These are phyloP conservation scores for Aspergillus ellipticus DNA, from an alignment of 495 filamentous ascomycete species.

Conservation along the genomic window DNA sequence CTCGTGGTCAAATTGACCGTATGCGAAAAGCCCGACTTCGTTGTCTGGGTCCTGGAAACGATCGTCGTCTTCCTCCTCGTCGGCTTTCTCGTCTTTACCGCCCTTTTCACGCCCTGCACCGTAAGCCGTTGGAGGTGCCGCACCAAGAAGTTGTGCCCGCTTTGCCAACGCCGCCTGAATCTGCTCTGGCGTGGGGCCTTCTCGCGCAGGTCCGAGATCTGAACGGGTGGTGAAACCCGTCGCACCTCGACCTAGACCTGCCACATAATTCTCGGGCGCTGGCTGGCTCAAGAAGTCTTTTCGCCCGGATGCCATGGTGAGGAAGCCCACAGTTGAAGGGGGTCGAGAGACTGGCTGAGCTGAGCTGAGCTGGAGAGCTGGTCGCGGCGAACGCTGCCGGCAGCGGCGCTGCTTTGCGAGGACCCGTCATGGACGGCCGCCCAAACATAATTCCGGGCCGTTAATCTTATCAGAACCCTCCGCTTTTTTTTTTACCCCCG, in stretches of 20 bases:
- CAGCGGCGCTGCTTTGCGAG: background rate
- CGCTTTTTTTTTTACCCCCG: background rate
- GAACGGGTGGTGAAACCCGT: constrained; percentile 98
- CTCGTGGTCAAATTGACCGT: constrained; percentile 89
- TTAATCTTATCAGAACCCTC: constrained; percentile 39
- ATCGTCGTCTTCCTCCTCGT: constrained; percentile 75
- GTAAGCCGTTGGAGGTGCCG: constrained; percentile 75
- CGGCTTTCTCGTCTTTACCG: constrained; percentile 55
- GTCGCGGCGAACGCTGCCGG: background rate
- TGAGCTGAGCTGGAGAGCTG: background rate
- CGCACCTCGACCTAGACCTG: constrained; percentile 93
- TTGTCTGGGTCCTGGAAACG: constrained; percentile 96
- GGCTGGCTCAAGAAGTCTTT: constrained; percentile 89
- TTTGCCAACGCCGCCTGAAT: constrained; percentile 96
- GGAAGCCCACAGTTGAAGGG: background rate
- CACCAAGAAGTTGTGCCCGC: constrained; percentile 78
- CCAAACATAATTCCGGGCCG: constrained; percentile 33
- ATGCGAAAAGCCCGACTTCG: constrained; percentile 91
- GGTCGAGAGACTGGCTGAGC: background rate
- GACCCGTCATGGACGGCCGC: constrained; percentile 9
- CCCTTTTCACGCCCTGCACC: constrained; percentile 70
- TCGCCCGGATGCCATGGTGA: constrained; percentile 65
- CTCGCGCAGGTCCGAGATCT: constrained; percentile 91
- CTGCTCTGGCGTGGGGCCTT: constrained; percentile 95
- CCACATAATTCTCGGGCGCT: constrained; percentile 97